phyloP scores from a whole-genome alignment of 148 eudicot species.

The Heliosperma pusillum region DNA sequence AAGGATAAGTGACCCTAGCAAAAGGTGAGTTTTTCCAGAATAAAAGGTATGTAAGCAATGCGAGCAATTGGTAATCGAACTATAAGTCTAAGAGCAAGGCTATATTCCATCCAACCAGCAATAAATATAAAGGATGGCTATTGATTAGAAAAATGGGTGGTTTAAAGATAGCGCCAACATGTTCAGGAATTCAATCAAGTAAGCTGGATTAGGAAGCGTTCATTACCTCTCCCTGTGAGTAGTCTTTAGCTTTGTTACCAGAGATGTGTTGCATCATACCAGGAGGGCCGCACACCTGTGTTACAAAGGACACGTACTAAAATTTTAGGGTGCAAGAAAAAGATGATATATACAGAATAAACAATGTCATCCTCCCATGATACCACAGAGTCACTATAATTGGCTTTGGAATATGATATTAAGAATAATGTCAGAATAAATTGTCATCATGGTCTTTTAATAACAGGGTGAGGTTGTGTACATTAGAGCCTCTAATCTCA shows the following conservation, averaged over 20 bases:
- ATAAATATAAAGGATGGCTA: background rate
- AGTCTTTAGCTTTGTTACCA: conserved; percentile 69
- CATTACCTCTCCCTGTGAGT: conserved; percentile 76
- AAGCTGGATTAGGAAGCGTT: background rate
- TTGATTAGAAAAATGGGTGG: background rate
- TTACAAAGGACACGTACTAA: background rate
- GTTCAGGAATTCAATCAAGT: background rate
- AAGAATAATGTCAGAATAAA: background rate
- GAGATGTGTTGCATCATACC: conserved; percentile 85
- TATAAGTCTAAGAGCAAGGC: background rate
- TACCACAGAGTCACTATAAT: background rate
- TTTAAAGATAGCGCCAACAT: background rate
- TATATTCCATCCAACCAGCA: background rate
- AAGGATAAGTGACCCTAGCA: background rate
- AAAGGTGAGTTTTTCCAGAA: background rate
- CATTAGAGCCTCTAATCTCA: background rate
- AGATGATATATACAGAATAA: background rate
- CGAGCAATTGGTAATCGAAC: background rate
- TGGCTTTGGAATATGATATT: background rate
- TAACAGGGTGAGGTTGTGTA: background rate
- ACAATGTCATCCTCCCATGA: background rate
- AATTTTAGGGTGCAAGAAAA: background rate
- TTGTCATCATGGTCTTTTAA: background rate
- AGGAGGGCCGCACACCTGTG: conserved; percentile 86
- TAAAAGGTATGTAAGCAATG: background rate